phyloP scores from a whole-genome alignment of 2,329 filamentous ascomycete species.

The Cercospora zeina region DNA sequence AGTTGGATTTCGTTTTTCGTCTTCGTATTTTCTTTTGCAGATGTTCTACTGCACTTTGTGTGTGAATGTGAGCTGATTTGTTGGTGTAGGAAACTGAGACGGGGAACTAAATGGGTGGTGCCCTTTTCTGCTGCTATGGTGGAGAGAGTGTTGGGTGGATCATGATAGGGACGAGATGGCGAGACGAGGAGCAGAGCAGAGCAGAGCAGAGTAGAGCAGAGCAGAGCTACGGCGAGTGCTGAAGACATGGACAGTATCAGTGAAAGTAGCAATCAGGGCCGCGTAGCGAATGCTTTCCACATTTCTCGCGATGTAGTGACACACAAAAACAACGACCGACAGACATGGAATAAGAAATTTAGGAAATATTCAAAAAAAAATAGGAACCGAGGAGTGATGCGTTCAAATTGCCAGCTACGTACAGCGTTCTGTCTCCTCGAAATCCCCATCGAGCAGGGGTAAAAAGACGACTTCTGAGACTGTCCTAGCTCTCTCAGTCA shows the following conservation, averaged over 20 bases:
- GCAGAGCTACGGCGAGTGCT: not conserved
- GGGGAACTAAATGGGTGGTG: not conserved
- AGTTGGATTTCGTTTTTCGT: constrained; percentile 17
- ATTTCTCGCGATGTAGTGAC: not conserved
- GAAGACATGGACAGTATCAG: not conserved
- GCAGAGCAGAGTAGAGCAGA: too few species aligned
- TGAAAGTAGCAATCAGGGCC: not conserved
- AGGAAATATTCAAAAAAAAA: not conserved
- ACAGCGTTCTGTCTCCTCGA: constrained; percentile 28
- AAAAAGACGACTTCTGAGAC: not conserved
- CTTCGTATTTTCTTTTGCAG: too few species aligned
- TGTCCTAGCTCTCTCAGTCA: constrained; percentile 2
- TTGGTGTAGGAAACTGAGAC: constrained; percentile 31
- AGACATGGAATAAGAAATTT: not conserved
- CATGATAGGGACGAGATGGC: too few species aligned
- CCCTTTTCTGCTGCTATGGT: too few species aligned
- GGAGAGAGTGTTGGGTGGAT: too few species aligned
- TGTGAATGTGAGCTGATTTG: too few species aligned
- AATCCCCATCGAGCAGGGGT: constrained; percentile 3
- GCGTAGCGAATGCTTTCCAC: not conserved
- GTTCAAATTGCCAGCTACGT: constrained; percentile 25
- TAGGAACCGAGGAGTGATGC: constrained; percentile 12
- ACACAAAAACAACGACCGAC: too few species aligned
- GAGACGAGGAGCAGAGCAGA: too few species aligned
- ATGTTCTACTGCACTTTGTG: too few species aligned